Evolutionary conservation across 1,139 yeast species (phyloP), one percentile per base, ranked within the genome.

Genomic region (Pichia sp.): DNA sequence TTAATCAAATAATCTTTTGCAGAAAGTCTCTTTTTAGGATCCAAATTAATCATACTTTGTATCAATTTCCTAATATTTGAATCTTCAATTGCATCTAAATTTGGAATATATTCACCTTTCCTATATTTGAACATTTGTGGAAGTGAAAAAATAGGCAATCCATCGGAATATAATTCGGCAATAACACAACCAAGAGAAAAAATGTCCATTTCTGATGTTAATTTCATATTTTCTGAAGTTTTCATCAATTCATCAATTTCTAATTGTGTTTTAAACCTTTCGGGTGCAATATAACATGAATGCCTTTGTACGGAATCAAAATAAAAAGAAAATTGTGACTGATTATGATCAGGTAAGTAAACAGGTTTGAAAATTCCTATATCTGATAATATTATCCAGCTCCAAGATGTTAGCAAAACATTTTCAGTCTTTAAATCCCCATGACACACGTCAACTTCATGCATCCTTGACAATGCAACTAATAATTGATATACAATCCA

Each of bases 361-460:
- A 81, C 82, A 0, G 99, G 99, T 64, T 94, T 94, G 63, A 78
- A 79, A 2, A 81, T 74, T 3, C 96, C 85, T 68, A 92, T 90
- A 66, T 94, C 99, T 1, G 88, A 71, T 18, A 94, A 63, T 56
- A 84, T 69, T 1, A 83, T 70, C 96, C 97, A 90, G 64, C 88
- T 86, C 86, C 96, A 86, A 29, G 94, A 80, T 0, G 96, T 86
- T 2, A 89, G 83, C 50, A 94, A 67, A 30, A 90, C 77, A 65
- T 94, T 94, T 65, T 92, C 98, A 2, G 90, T 73, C 65, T 92
- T 89, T 56, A 94, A 73, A 67, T 94, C 98, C 4, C 98, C 98
- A 66, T 94, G 99, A 52, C 70, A 76, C 1, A 87, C 73, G 6
- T 72, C 74, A 36, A 73, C 65, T 8, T 69, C 69, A 64, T 94